phyloP scores from a whole-genome alignment of 2,329 filamentous ascomycete genomes.

The Mycosphaerelloides madeirae region DNA sequence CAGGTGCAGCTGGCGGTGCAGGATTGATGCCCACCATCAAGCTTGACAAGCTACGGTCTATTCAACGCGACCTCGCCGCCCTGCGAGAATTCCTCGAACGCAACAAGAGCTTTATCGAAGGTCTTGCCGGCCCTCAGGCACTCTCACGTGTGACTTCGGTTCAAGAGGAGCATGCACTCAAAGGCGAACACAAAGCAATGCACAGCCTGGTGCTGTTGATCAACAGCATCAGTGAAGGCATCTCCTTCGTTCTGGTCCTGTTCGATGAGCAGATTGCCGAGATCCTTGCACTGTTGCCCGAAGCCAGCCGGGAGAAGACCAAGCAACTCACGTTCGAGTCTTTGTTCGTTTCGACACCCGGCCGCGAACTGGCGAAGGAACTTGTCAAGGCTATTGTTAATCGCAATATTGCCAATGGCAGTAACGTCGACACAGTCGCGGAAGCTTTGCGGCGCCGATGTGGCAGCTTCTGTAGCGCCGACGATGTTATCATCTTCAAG shows the following conservation, averaged over 20 bases:
- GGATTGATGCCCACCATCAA: conserved; percentile 58
- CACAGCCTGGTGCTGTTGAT: conserved; percentile 81
- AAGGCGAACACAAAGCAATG: conserved; percentile 90
- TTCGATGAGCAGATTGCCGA: conserved; percentile 92
- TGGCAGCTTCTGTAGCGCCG: conserved; percentile 93
- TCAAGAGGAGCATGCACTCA: conserved; percentile 85
- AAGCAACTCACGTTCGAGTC: conserved; percentile 78
- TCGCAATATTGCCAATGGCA: conserved; percentile 91
- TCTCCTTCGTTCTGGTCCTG: conserved; percentile 89
- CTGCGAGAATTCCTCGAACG: conserved; percentile 75
- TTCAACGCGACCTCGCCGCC: conserved; percentile 76
- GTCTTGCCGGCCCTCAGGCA: conserved; percentile 83
- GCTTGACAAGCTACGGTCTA: conserved; percentile 62
- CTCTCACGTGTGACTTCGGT: conserved; percentile 72
- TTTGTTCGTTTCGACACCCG: conserved; percentile 73
- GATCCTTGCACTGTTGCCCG: conserved; percentile 72
- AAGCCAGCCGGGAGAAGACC: conserved; percentile 63
- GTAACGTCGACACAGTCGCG: conserved; percentile 94
- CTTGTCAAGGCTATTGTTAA: conserved; percentile 98
- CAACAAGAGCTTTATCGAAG: conserved; percentile 91
- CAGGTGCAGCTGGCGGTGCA: conserved; percentile 53
- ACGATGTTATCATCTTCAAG: conserved; percentile 98
- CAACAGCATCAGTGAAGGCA: conserved; percentile 88
- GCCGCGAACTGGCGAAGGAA: conserved; percentile 86
- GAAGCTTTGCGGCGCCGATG: conserved; percentile 89